Evolutionary conservation across 371 early-diverging fungal species (phyloP), one percentile per base, ranked within the genome.

Genomic region (Lichtheimia ramosa): DNA sequence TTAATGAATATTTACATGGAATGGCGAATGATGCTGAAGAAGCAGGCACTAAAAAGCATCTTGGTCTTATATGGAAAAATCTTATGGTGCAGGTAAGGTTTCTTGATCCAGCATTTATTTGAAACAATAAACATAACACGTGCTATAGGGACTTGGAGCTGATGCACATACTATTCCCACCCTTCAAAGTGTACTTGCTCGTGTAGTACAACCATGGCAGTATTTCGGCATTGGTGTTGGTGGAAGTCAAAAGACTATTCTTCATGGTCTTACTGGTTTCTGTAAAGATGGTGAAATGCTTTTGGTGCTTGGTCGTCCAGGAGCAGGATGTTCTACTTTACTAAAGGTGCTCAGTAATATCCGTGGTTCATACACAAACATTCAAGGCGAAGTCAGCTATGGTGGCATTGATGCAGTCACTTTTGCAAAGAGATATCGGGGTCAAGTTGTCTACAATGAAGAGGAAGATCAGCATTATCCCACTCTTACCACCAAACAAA

Each of bases 401-500:
- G 86, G 87, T 5, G 87, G 87, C 4, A 75, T 87, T 56, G 74
- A 75, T 10, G 71, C 85, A 5, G 56, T 73, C 0, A 78, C 75
- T 25, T 81, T 90, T 56, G 59, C 62, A 10, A 73, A 79, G 42
- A 63, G 69, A 51, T 85, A 84, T 52, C 81, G 76, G 39, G 84
- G 84, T 7, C 84, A 87, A 62, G 83, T 86, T 5, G 75, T 81
- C 43, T 90, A 90, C 62, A 85, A 82, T 64, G 78, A 79, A 62
- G 90, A 90, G 64, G 86, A 90, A 65, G 90, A 90, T 62, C 79
- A 78, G 57, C 89, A 90, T 56, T 85, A 83, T 54, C 84, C 90
- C 0, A 84, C 87, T 3, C 39, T 88, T 51, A 84, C 88, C 1
- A 83, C 86, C 34, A 83, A 86, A 54, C 81, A 88, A 64, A 89